Evolutionary conservation across 2,329 filamentous ascomycete species (phyloP).

Genomic region (Cercospora sp.): DNA sequence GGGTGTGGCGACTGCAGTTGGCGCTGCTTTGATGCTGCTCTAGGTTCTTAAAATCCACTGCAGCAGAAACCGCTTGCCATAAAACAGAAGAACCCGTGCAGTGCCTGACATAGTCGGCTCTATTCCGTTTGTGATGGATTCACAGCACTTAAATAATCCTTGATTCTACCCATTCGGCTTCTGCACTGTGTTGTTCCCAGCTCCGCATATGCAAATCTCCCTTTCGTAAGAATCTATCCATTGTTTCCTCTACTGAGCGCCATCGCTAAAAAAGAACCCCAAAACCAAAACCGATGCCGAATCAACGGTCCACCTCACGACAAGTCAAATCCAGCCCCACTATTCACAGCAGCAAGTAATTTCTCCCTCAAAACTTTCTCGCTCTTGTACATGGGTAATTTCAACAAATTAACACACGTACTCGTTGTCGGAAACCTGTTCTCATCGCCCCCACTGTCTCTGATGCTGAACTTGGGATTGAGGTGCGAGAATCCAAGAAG

Average conservation of each 20-base stretch:
- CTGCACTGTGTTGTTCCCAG: background rate
- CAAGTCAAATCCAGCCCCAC: constrained; percentile 85
- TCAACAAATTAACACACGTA: constrained; percentile 92
- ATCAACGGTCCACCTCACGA: constrained; percentile 54
- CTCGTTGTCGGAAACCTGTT: constrained; percentile 84
- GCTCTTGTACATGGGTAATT: constrained; percentile 78
- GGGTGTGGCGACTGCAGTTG: background rate
- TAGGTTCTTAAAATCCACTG: background rate
- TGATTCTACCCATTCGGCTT: background rate
- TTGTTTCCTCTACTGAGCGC: constrained; percentile 3
- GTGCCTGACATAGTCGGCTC: background rate
- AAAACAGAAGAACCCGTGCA: too few relatives aligned
- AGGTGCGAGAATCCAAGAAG: constrained; percentile 85
- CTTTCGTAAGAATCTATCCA: background rate
- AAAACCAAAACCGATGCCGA: background rate
- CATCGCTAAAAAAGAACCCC: constrained; percentile 6
- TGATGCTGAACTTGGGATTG: constrained; percentile 82
- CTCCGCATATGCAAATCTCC: background rate
- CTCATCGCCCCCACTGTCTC: constrained; percentile 77
- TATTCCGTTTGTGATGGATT: background rate
- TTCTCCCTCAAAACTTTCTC: constrained; percentile 70
- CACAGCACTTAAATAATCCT: background rate
- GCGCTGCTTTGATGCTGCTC: background rate
- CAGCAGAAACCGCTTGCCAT: too few relatives aligned
- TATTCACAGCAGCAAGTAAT: constrained; percentile 83